Conservation (phyloP, 371 early-diverging fungal genomes). For the Zopfochytrium polystomum region DNA sequence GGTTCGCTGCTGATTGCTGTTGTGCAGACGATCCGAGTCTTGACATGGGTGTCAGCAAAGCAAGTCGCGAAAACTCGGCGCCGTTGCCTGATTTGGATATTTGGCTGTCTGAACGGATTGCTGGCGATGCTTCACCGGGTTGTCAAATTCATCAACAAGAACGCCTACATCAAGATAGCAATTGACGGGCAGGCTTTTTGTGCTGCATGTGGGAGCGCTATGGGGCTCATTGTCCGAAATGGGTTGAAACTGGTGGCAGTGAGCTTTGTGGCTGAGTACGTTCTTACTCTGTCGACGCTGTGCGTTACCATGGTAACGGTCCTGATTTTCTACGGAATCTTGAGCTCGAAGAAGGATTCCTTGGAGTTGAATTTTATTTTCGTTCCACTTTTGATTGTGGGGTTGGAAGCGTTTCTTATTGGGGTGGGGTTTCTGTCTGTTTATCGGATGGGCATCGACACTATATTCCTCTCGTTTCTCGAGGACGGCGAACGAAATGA, state of each 20-base stretch:
- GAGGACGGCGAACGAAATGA: slow-evolving; percentile 55
- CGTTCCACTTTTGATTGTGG: slow-evolving; percentile 21
- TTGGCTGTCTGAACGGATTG: slow-evolving; percentile 52
- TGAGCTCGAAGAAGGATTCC: slow-evolving; percentile 23
- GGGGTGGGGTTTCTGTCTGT: slow-evolving; percentile 43
- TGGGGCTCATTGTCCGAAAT: slow-evolving; percentile 36
- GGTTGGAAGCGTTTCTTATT: slow-evolving; percentile 37
- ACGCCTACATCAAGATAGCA: slow-evolving; percentile 57
- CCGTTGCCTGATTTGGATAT: slow-evolving; percentile 28
- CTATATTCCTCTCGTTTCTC: slow-evolving; percentile 54
- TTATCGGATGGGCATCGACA: slow-evolving; percentile 50
- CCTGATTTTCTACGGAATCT: slow-evolving; percentile 19
- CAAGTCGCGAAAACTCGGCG: slow-evolving; percentile 24
- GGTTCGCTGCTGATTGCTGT: slow-evolving; percentile 53
- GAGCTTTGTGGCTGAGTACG: slow-evolving; percentile 32
- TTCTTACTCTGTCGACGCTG: slow-evolving; percentile 29
- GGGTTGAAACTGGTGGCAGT: slow-evolving; percentile 31
- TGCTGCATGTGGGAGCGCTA: slow-evolving; percentile 40
- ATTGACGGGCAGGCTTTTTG: slow-evolving; percentile 52
- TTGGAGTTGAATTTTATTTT: slow-evolving; percentile 24
- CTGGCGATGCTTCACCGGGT: slow-evolving; percentile 38
- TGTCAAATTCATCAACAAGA: slow-evolving; percentile 53
- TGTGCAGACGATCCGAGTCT: slow-evolving; percentile 41
- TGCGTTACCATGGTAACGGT: slow-evolving; percentile 23
- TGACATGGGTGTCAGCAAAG: slow-evolving; percentile 34